These are phyloP conservation scores for Pleurotus cornucopiae DNA, from an alignment of 768 basidiomycete species.

Conservation along the genomic window DNA sequence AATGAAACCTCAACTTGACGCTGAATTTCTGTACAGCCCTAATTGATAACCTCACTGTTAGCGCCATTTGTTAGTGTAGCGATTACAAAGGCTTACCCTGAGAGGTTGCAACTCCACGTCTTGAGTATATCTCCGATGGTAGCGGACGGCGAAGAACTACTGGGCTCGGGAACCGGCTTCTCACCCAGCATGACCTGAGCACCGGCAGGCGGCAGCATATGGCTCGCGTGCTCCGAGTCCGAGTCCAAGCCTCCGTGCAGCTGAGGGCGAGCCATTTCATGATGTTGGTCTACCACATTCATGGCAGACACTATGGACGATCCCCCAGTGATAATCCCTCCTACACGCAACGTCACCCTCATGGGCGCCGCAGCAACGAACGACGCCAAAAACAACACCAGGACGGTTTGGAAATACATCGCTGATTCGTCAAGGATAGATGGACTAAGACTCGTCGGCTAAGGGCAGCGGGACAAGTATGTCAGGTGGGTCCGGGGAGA, in stretches of 20 bases:
- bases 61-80: too few relatives aligned
- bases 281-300: not conserved
- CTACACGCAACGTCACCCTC: conserved; percentile 1
- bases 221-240: conserved; percentile 4
- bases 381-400: conserved; percentile 7
- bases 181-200: conserved; percentile 1
- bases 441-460: not conserved
- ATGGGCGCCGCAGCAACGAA: conserved; percentile 4
- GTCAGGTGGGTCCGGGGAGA: not conserved
- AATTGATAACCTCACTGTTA: not conserved
- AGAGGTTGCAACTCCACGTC: not conserved
- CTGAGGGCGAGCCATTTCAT: not conserved
- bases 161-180: not conserved
- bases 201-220: conserved; percentile 5
- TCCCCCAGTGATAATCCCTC: not conserved
- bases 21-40: conserved; percentile 4
- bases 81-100: not conserved
- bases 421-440: not conserved
- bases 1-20: not conserved
- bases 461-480: not conserved
- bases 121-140: conserved; percentile 2
- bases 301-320: not conserved
- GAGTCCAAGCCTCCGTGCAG: conserved; percentile 7
- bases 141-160: not conserved
- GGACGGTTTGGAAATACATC: conserved; percentile 1